Percentiles rank a stretch among this genome's conserved stretches.
These are phyloP conservation scores for Curvularia verruculosa DNA, from an alignment of 2,329 filamentous ascomycete species.

Conservation along the genomic window DNA sequence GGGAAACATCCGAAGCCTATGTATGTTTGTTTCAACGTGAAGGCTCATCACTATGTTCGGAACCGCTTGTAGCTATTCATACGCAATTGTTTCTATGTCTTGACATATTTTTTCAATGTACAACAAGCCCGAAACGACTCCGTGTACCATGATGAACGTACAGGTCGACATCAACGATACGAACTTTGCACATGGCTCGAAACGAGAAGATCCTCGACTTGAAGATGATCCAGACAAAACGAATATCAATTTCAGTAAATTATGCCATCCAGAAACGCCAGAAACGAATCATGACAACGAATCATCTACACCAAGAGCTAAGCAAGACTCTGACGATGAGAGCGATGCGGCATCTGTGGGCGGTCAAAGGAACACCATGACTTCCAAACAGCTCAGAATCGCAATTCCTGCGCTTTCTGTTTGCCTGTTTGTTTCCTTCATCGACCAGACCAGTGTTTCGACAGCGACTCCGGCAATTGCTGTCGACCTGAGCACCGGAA, in stretches of 20 bases:
- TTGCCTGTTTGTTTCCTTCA: slow-evolving; percentile 61
- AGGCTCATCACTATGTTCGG: not conserved
- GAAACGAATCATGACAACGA: not conserved
- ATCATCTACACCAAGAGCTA: not conserved
- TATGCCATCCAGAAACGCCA: not conserved
- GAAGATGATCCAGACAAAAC: not conserved
- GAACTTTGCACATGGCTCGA: not conserved
- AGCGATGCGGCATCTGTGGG: slow-evolving; percentile 24
- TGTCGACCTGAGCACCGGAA: slow-evolving; percentile 44
- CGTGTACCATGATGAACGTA: not conserved
- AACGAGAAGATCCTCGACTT: not conserved
- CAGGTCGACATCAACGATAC: not conserved
- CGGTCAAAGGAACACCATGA: slow-evolving; percentile 63
- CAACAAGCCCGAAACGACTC: not conserved
- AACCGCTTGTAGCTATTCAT: not conserved
- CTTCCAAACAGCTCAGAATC: slow-evolving; percentile 56
- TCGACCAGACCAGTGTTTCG: slow-evolving; percentile 64
- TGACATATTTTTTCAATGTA: not conserved
- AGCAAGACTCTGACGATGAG: slow-evolving; percentile 6
- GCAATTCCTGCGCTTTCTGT: slow-evolving; percentile 62
- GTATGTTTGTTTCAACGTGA: slow-evolving; percentile 1
- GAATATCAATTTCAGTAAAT: not conserved
- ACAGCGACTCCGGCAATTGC: slow-evolving; percentile 47
- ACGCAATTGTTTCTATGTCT: not conserved
- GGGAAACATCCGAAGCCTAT: slow-evolving; percentile 5